Base-by-base conservation (phyloP, 768 basidiomycete genomes). In the Pseudohyphozyma bogoriensis region DNA sequence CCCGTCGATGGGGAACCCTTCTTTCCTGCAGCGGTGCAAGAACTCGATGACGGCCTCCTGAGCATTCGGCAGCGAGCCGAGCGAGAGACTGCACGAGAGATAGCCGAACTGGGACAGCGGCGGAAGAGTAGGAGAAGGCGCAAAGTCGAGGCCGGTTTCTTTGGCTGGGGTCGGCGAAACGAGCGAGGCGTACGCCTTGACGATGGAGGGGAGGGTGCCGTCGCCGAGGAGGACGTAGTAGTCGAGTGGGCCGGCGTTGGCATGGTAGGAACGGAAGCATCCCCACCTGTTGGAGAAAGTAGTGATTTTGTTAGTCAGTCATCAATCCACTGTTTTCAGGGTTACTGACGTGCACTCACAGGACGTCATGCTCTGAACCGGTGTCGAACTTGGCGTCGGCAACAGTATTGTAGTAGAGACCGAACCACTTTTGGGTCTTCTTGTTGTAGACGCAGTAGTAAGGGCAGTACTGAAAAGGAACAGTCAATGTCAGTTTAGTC, bases 401-500 rank as follows among this genome's bases (percentile, higher is more conserved):
- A 18, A 54, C 28, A 20, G 15, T 40, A 40, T 42, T 42, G 39
- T 54, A 54, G 31, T 20, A 54, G 16, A 54, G 26, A 18, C 52
- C 52, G 39, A 42, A 26, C 52, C 52, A 54, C 39, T 10, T 16
- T 9, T 42, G 22, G 2, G 28, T 31, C 11, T 18, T 16, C 52
- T 54, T 54, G 37, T 54, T 54, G 37, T 54, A 54, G 28, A 54
- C 52, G 2, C 15, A 42, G 31, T 54, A 54, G 31, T 42, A 54
- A 1, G 52, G 52, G 16, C 22, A 13, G 29, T 42, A 37, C 39
- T 49, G 22, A 24, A 22, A 44, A 44, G 12, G 22, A n/a, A 44
- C 22, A 20, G 42, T 44, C 42, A n/a, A 24, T 24, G 20, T 15
- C 22, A 18, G 42, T n/a, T 44, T 12, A 12, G 42, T 24, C 22